Evolutionary conservation across 106 monocot genomes (phyloP).

Genomic region (Agapanthus africanus): DNA sequence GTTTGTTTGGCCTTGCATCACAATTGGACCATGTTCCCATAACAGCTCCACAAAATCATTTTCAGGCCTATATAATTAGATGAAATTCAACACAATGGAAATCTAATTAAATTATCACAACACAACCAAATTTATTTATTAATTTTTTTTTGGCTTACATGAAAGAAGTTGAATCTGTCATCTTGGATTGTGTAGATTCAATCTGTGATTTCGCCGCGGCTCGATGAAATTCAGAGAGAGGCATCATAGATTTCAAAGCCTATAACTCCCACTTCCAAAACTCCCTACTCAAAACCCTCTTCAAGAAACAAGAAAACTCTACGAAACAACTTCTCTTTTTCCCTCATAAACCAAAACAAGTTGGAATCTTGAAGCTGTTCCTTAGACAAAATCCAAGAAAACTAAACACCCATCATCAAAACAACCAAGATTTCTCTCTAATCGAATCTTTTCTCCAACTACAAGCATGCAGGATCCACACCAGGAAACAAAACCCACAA

Average conservation of each 20-base stretch:
- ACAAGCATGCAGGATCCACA: too few relatives aligned
- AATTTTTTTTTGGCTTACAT: constrained; percentile 19
- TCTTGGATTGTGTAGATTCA: constrained; percentile 10
- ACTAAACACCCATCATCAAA: background rate
- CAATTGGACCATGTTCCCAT: constrained; percentile 62
- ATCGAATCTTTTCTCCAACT: too few relatives aligned
- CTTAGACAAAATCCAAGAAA: background rate
- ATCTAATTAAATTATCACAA: background rate
- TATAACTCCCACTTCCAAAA: too few relatives aligned
- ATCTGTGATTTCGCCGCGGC: constrained; percentile 2
- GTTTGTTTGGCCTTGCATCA: constrained; percentile 41
- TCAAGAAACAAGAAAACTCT: background rate
- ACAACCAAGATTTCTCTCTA: background rate
- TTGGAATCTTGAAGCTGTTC: too few relatives aligned
- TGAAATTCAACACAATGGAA: too few relatives aligned
- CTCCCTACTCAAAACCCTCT: too few relatives aligned
- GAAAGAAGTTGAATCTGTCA: constrained; percentile 19
- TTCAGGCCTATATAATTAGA: constrained; percentile 19
- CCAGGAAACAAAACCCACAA: background rate
- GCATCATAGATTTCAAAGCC: too few relatives aligned
- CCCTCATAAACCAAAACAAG: too few relatives aligned
- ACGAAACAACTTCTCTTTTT: too few relatives aligned
- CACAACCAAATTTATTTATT: too few relatives aligned
- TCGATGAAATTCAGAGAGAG: constrained; percentile 17
- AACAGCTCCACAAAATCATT: constrained; percentile 45